A percentile compares a stretch with the other conserved stretches of the same genome.
phyloP scores from a whole-genome alignment of 2,329 filamentous ascomycete species.

The Purpureocillium takamizusanense region DNA sequence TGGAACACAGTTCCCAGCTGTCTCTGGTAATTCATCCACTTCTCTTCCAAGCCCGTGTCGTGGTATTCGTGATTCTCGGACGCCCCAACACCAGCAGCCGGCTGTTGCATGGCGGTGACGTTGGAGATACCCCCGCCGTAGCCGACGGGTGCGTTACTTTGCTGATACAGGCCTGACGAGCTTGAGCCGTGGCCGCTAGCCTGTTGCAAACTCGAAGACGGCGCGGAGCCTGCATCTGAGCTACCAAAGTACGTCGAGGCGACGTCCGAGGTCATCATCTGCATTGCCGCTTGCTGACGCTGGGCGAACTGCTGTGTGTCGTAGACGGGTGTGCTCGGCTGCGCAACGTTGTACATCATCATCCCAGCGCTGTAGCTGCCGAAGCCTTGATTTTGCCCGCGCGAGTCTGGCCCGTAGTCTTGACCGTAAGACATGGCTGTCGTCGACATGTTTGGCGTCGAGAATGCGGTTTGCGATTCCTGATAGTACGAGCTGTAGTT shows the following conservation, averaged over 20 bases:
- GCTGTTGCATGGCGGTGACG: conserved; percentile 34
- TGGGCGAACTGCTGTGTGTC: conserved; percentile 67
- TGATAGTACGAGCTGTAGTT: conserved; percentile 52
- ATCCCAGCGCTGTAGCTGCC: conserved; percentile 51
- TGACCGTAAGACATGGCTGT: conserved; percentile 48
- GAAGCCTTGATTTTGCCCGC: conserved; percentile 46
- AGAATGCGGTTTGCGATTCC: conserved; percentile 41
- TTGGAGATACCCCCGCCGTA: conserved; percentile 39
- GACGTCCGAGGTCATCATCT: conserved; percentile 47
- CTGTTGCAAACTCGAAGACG: conserved; percentile 43
- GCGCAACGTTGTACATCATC: conserved; percentile 73
- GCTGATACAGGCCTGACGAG: conserved; percentile 52
- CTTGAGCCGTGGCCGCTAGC: conserved; percentile 35
- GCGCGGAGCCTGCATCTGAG: conserved; percentile 32
- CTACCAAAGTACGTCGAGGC: conserved; percentile 67
- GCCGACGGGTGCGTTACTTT: conserved; percentile 47
- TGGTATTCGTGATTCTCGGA: conserved; percentile 49
- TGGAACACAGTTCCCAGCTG: conserved; percentile 62
- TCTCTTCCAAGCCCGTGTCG: conserved; percentile 51
- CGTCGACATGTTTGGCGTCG: conserved; percentile 48
- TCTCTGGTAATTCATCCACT: conserved; percentile 56
- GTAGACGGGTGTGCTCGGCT: conserved; percentile 59
- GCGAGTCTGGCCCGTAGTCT: conserved; percentile 56
- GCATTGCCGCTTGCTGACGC: conserved; percentile 68
- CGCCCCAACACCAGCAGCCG: conserved; percentile 27